phyloP scores from a whole-genome alignment of 176 grass and related monocot genomes.

The Eragrostis curvula region DNA sequence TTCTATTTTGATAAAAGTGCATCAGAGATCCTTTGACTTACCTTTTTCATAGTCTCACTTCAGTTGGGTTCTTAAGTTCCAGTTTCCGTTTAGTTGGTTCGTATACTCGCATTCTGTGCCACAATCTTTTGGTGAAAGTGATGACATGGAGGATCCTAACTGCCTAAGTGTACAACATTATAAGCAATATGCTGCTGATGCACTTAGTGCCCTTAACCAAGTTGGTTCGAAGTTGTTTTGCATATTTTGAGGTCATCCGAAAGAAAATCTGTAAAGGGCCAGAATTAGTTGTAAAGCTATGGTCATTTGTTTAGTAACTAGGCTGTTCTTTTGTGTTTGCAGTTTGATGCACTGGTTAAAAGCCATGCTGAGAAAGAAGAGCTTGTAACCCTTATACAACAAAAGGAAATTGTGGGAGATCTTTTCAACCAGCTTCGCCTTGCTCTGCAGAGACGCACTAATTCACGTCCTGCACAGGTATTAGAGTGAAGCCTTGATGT shows the following conservation, averaged over 20 bases:
- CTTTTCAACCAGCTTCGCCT: slow-evolving; percentile 95
- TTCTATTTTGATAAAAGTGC: slow-evolving; percentile 15
- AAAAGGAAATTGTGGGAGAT: slow-evolving; percentile 93
- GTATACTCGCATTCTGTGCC: neutral
- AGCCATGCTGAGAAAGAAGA: slow-evolving; percentile 70
- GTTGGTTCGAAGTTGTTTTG: neutral
- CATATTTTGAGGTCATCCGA: slow-evolving; percentile 23
- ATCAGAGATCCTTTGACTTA: slow-evolving; percentile 1
- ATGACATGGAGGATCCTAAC: neutral
- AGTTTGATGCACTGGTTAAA: slow-evolving; percentile 83
- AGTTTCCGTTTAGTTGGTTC: neutral
- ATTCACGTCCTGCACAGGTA: slow-evolving; percentile 92
- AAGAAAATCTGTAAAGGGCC: slow-evolving; percentile 21
- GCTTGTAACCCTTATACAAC: slow-evolving; percentile 84
- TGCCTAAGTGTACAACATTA: neutral
- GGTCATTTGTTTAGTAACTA: slow-evolving; percentile 1
- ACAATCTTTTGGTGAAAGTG: slow-evolving; percentile 2
- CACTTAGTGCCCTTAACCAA: neutral
- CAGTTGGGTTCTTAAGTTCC: slow-evolving; percentile 2
- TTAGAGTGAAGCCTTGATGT: slow-evolving; percentile 23
- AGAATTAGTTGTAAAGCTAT: slow-evolving; percentile 25
- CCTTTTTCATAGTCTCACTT: slow-evolving; percentile 1
- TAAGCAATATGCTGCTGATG: slow-evolving; percentile 24
- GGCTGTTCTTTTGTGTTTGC: slow-evolving; percentile 40
- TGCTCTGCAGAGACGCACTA: slow-evolving; percentile 72